Evolutionary conservation across 768 basidiomycete genomes (phyloP).

Genomic region (Nevesoporus exiguus): DNA sequence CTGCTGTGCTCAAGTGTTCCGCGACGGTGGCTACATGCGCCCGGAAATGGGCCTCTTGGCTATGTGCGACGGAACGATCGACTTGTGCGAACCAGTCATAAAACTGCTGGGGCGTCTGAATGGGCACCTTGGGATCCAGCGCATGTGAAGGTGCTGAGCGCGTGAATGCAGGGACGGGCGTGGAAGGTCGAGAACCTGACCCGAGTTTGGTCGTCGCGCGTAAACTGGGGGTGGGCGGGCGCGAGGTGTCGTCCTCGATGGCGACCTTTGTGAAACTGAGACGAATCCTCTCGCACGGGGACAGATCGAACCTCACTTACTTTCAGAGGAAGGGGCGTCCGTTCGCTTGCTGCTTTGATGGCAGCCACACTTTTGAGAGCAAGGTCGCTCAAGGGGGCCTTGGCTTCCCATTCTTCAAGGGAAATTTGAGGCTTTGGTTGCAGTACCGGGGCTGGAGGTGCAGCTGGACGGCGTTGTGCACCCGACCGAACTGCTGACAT

Average conservation of each 20-base stretch:
- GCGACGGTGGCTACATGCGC: conserved; percentile 76
- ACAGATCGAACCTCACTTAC: conserved; percentile 38
- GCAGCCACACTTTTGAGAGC: conserved; percentile 62
- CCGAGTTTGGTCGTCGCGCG: conserved; percentile 40
- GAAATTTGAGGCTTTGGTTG: conserved; percentile 49
- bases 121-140: conserved; percentile 70
- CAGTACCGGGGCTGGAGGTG: conserved; percentile 23
- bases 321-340: conserved; percentile 67
- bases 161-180: conserved; percentile 26
- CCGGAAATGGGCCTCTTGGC: conserved; percentile 91
- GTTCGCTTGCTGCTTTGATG: conserved; percentile 60
- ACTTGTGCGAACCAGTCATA: conserved; percentile 94
- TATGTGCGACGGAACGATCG: conserved; percentile 86
- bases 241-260: conserved; percentile 35
- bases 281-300: conserved; percentile 8
- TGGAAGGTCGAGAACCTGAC: conserved; percentile 45
- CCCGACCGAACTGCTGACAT: conserved; percentile 25
- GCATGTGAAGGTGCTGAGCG: conserved; percentile 41
- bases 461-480: conserved; percentile 27
- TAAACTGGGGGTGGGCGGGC: conserved; percentile 33
- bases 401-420: conserved; percentile 90
- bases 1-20: conserved; percentile 75
- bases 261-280: conserved; percentile 42
- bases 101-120: conserved; percentile 92
- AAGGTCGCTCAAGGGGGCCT: conserved; percentile 68